Base-by-base conservation (phyloP, 176 grass and related monocot species). In the Echinochloa phyllopogon region DNA sequence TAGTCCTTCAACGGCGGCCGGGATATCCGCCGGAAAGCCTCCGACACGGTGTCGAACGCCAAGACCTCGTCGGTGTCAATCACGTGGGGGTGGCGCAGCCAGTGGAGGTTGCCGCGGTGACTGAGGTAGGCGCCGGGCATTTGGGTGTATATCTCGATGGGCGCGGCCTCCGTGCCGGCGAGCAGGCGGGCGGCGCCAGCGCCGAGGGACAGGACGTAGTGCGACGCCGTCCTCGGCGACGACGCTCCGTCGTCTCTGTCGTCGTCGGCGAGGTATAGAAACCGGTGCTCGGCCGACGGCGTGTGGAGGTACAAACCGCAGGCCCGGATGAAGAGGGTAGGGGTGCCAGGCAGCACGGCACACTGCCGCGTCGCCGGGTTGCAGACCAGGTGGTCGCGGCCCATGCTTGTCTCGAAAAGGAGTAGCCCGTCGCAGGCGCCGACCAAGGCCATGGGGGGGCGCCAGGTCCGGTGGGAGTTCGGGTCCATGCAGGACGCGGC, bases 281-380 rank as follows among this genome's bases (percentile, higher is more conserved):
- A 8, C 4, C 39, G 66, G 18, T 69, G 39, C 66, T 69, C 66
- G 9, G 39, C 66, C 0, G 66, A 69, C 8, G 56, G 56, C 56
- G 29, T 8, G 80, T 82, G 80, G 10, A 27, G 2, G 80, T 82
- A 82, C 11, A 82, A 13, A 39, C 66, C 80, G 80, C 66, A 72
- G 8, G 40, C 12, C 37, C 4, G 38, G 47, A 29, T 9, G 0
- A 0, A 12, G 18, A 0, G 1, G 51, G 52, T 55, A 18, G 51
- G 10, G 6, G 39, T 39, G 0, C 23, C 39, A 3, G 69, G 40
- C 14, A 72, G 66, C 53, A n/a, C 1, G 18, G 24, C 0, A 9
- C 79, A 42, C 51, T 33, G 39, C 23, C 79, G 51, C 4, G 51
- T 82, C 17, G 14, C 39, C 52, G 80, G 66, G 39, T 82, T 72